These are phyloP conservation scores for Paralagenidium karlingii DNA, from an alignment of 352 stramenopile genomes.

Conservation along the genomic window DNA sequence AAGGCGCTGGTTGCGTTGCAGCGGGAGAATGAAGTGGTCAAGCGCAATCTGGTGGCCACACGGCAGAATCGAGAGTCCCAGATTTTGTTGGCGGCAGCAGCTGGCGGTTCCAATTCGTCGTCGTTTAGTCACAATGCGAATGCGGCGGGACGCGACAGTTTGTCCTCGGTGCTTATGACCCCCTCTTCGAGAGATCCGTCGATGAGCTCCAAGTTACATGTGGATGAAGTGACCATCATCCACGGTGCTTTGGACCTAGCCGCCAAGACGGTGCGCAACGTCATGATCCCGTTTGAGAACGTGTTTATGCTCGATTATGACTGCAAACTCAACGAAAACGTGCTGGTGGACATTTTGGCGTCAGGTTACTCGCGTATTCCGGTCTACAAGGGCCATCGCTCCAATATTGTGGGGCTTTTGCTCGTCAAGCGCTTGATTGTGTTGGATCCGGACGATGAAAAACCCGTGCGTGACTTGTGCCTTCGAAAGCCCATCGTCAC, in stretches of 20 bases:
- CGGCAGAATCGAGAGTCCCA: conserved; percentile 6
- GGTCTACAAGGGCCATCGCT: conserved; percentile 60
- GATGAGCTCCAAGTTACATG: conserved; percentile 37
- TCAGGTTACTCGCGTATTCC: conserved; percentile 83
- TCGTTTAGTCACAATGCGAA: neutral
- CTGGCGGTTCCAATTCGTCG: conserved; percentile 1
- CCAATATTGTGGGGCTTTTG: conserved; percentile 75
- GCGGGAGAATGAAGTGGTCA: conserved; percentile 29
- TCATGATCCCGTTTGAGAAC: conserved; percentile 81
- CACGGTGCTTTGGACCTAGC: conserved; percentile 84
- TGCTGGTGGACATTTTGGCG: conserved; percentile 72
- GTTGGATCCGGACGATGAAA: conserved; percentile 64
- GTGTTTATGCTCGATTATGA: conserved; percentile 83
- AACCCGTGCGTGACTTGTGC: conserved; percentile 39
- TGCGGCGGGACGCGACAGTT: neutral
- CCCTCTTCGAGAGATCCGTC: conserved; percentile 12
- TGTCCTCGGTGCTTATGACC: neutral
- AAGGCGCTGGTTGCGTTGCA: conserved; percentile 79
- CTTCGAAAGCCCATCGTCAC: conserved; percentile 77
- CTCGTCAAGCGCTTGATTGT: conserved; percentile 86
- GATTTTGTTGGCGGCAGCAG: neutral
- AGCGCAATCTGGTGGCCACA: conserved; percentile 11
- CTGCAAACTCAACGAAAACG: conserved; percentile 53
- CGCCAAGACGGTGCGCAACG: conserved; percentile 70
- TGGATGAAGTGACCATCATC: conserved; percentile 88